These are phyloP conservation scores for Hura crepitans DNA, from an alignment of 441 rosid species.

Conservation along the genomic window DNA sequence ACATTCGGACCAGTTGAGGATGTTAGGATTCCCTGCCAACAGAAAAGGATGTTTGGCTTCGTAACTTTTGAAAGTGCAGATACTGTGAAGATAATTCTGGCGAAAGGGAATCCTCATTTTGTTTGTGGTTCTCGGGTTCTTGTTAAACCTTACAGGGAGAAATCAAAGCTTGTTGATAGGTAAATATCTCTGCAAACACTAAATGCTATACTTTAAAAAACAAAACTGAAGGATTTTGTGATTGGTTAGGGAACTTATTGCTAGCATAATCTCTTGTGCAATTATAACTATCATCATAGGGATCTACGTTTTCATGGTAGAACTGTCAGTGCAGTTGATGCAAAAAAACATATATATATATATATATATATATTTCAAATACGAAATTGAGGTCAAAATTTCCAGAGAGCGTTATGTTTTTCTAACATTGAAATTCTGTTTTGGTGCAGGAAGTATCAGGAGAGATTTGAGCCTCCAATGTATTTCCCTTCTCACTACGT, in stretches of 20 bases:
- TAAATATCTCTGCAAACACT: conserved; percentile 13
- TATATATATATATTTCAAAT: neutral
- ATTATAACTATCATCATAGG: neutral
- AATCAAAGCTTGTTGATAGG: conserved; percentile 55
- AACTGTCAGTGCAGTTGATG: neutral
- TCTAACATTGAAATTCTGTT: neutral
- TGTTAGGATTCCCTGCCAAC: conserved; percentile 67
- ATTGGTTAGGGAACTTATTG: neutral
- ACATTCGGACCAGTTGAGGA: conserved; percentile 61
- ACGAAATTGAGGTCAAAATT: neutral
- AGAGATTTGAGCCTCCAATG: conserved; percentile 40
- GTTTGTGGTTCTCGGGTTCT: conserved; percentile 66
- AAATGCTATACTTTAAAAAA: neutral
- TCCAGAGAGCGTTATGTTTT: neutral
- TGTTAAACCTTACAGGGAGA: conserved; percentile 72
- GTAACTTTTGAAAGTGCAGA: conserved; percentile 62
- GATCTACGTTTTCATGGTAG: neutral
- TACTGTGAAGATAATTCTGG: conserved; percentile 53
- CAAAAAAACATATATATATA: no score
- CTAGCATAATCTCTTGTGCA: no score
- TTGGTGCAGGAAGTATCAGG: conserved; percentile 48
- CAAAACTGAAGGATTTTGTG: neutral
- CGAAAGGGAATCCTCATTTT: conserved; percentile 68
- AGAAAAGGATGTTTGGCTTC: conserved; percentile 70
- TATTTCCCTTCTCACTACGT: conserved; percentile 37